Percentiles rank a stretch among this genome's conserved stretches.
Evolutionary conservation across 331 rosid genomes (phyloP).

Genomic region (Erythrophleum ivorense): DNA sequence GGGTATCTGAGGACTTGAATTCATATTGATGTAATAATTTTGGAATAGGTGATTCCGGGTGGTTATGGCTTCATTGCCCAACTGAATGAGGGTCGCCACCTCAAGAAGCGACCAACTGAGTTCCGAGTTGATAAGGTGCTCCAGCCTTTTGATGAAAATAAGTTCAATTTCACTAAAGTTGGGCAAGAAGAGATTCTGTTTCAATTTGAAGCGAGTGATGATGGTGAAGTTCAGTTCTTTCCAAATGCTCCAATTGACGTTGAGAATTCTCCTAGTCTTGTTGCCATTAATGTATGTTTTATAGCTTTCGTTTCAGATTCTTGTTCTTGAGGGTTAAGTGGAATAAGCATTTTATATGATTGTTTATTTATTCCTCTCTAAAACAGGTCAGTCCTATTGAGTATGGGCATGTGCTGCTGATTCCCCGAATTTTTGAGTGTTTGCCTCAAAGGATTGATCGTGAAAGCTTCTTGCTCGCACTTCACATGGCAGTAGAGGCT

Average conservation of each 20-base stretch:
- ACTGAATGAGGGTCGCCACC: constrained; percentile 99
- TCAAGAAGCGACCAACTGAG: constrained; percentile 98
- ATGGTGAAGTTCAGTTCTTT: constrained; percentile 73
- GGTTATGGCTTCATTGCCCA: constrained; percentile 87
- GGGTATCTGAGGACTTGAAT: background rate
- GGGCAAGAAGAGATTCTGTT: constrained; percentile 97
- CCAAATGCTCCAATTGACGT: constrained; percentile 83
- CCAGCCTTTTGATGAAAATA: constrained; percentile 87
- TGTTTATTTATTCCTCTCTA: constrained; percentile 26
- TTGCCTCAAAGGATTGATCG: constrained; percentile 93
- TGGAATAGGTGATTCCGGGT: constrained; percentile 85
- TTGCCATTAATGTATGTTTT: constrained; percentile 85
- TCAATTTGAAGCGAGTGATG: constrained; percentile 80
- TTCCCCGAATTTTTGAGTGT: constrained; percentile 78
- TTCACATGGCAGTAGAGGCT: constrained; percentile 91
- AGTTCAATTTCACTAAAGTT: constrained; percentile 95
- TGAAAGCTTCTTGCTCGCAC: constrained; percentile 84
- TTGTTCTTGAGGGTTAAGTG: constrained; percentile 16
- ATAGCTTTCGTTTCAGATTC: background rate
- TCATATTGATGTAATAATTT: constrained; percentile 37
- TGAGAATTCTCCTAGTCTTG: constrained; percentile 79
- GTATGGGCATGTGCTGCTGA: constrained; percentile 94
- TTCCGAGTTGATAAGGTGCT: constrained; percentile 95
- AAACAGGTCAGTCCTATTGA: constrained; percentile 99
- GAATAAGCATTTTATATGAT: background rate